Conservation (phyloP, 2,329 filamentous ascomycete genomes). For the Neoscytalidium dimidiatum region DNA sequence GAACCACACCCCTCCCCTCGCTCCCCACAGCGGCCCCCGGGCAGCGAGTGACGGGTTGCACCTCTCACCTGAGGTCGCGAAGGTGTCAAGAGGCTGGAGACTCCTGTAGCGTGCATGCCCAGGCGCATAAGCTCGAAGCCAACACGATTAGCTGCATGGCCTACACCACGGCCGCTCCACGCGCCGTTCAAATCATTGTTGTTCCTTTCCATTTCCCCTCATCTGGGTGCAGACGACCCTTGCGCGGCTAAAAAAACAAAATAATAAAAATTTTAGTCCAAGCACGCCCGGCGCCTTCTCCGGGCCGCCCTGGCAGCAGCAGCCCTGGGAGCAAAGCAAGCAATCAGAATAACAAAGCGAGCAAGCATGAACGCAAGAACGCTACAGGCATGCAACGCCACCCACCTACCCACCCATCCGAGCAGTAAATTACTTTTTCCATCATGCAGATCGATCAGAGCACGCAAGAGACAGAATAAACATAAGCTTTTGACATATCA, state of each 20-base stretch:
- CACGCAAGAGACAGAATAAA: not conserved
- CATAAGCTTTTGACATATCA: not conserved
- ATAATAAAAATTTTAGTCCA: too few species aligned
- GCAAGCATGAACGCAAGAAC: not conserved
- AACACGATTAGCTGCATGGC: conserved; percentile 3
- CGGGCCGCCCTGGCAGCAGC: not conserved
- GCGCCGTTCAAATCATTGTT: not conserved
- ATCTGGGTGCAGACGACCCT: not conserved
- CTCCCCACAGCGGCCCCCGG: not conserved
- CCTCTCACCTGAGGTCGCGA: not conserved
- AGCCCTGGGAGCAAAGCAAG: not conserved
- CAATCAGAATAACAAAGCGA: not conserved
- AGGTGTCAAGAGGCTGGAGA: not conserved
- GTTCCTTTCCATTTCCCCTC: not conserved
- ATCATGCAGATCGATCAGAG: not conserved
- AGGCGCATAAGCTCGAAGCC: conserved; percentile 10
- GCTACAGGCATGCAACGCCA: not conserved
- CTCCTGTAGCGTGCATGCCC: not conserved
- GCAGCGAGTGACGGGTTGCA: not conserved
- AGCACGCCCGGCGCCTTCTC: not conserved
- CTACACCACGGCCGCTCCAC: not conserved
- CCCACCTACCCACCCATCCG: not conserved
- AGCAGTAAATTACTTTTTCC: not conserved
- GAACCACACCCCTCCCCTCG: not conserved
- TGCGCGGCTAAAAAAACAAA: not conserved